Base-by-base conservation (phyloP, 306 rosid genomes). In the Parietaria judaica region DNA sequence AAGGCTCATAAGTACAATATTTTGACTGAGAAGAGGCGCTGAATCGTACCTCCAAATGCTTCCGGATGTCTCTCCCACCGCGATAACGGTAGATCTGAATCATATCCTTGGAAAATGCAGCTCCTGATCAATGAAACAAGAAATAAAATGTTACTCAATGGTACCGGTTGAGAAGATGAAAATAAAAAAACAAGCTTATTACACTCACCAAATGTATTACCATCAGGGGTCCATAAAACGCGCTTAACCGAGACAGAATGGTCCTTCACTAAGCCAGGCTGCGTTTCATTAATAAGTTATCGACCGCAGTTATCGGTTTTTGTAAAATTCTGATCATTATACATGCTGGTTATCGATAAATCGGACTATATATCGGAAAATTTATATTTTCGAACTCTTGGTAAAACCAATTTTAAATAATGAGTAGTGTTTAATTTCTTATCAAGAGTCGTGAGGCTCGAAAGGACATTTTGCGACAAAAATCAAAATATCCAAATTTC, bases 201-300 rank as follows among this genome's bases (percentile, higher is more conserved):
- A 63, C 63, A 63, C 86, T 75, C 70, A 92, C 98, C 98, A 58
- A 88, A 92, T 55, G 80, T 72, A 54, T 79, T 64, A 58, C 96
- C 98, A 56, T 92, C 95, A 8, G 94, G 92, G 72, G 94, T 88
- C 98, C 98, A 92, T 62, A 79, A 75, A 39, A 88, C 86, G 45
- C 95, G 95, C 71, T 84, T 92, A 14, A 86, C 96, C 31, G 95
- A 83, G 64, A 92, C 86, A 50, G 80, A 65, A 0, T 95, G 96
- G 73, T 88, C 98, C 80, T 91, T 88, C 50, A 83, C 76, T 66
- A 85, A 81, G 75, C 88, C 84, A 68, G 83, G 73, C 98, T 91
- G 87, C 68, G 75, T 71, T 72, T 36, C 51, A 77, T 64, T 16
- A 23, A 23, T 23, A 23, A 1, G 1, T 23, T 23, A 23, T 23